Conservation (phyloP, 805 yeast genomes). For the Metschnikowia sp. region DNA sequence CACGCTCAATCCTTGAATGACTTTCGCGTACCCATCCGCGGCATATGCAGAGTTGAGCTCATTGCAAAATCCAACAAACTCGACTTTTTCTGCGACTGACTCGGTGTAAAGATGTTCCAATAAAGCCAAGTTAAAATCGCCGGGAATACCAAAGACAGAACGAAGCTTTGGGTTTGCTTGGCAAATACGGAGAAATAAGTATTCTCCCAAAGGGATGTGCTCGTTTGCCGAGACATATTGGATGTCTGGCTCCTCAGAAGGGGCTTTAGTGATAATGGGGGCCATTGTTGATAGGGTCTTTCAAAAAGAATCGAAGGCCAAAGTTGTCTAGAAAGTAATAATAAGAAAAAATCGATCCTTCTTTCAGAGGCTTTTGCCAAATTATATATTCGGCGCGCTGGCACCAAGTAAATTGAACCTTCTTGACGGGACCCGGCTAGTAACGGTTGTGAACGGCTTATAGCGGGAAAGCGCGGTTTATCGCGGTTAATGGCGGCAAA, state of each 20-base stretch:
- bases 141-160: conserved; percentile 75
- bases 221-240: neutral
- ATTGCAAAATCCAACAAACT: conserved; percentile 83
- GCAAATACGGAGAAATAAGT: conserved; percentile 53
- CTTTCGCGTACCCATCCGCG: conserved; percentile 82
- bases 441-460: conserved; percentile 7
- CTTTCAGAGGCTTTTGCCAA: no score
- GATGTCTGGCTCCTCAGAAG: conserved; percentile 9
- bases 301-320: no score
- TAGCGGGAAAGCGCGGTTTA: conserved; percentile 5
- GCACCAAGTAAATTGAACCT: neutral
- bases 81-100: conserved; percentile 39
- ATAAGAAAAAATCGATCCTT: no score
- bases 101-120: conserved; percentile 62
- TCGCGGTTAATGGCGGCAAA: neutral
- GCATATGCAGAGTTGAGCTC: conserved; percentile 89
- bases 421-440: neutral
- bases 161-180: conserved; percentile 48
- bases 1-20: conserved; percentile 58
- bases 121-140: conserved; percentile 66
- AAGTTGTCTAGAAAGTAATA: no score
- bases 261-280: conserved; percentile 15
- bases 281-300: conserved; percentile 10
- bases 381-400: neutral
- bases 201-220: conserved; percentile 59